Conservation (phyloP, 768 basidiomycete species). For the Mycena vulgaris region DNA sequence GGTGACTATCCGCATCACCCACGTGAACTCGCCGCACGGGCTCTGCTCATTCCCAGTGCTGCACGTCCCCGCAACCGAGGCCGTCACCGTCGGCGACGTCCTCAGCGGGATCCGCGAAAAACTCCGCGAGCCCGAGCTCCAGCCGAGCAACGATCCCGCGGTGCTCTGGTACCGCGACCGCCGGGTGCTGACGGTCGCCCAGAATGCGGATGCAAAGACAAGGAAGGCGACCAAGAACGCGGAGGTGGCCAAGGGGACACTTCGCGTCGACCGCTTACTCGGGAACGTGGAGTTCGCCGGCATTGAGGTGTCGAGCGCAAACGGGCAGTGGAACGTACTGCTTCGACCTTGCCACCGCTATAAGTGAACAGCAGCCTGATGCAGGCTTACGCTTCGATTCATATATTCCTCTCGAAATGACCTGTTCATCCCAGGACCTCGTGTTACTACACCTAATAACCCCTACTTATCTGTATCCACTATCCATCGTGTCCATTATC, state of each 20-base stretch:
- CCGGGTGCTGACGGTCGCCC: neutral
- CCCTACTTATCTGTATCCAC: neutral
- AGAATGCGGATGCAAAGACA: neutral
- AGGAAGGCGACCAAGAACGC: neutral
- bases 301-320: neutral
- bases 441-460: neutral
- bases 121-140: neutral
- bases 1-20: slow-evolving; percentile 1
- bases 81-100: slow-evolving; percentile 26
- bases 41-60: neutral
- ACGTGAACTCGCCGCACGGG: neutral
- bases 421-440: neutral
- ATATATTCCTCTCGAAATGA: neutral
- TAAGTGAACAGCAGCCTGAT: neutral
- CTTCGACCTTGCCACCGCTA: slow-evolving; percentile 4
- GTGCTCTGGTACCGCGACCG: neutral
- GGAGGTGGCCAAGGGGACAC: neutral
- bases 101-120: neutral
- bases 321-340: neutral
- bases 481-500: neutral
- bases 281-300: slow-evolving; percentile 17
- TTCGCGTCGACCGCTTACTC: neutral
- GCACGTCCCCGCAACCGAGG: neutral
- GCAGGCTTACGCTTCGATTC: neutral
- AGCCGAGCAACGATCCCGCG: neutral